Evolutionary conservation across 106 monocot species (phyloP).

Genomic region (Cymbidium sinense): DNA sequence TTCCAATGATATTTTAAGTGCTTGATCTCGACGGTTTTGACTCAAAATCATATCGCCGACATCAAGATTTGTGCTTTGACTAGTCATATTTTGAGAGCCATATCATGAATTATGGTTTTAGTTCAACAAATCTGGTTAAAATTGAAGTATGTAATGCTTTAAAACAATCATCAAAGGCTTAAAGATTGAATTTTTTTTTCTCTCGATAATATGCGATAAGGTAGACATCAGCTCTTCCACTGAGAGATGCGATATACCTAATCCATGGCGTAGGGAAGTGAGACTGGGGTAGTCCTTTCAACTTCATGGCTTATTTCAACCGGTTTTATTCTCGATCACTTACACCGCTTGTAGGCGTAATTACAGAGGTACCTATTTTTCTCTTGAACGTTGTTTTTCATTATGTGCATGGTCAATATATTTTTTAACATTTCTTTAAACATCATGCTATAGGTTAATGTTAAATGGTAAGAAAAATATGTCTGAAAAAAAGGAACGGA

Average conservation of each 20-base stretch:
- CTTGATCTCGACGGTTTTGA: no score
- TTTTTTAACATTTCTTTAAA: no score
- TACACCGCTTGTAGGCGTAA: conserved; percentile 35
- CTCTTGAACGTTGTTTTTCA: not conserved
- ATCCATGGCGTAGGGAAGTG: conserved; percentile 49
- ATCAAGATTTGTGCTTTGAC: no score
- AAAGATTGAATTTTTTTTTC: not conserved
- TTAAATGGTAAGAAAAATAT: not conserved
- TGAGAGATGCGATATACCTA: conserved; percentile 54
- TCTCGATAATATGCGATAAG: conserved; percentile 27
- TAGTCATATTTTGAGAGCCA: no score
- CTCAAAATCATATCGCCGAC: no score
- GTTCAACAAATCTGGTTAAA: not conserved
- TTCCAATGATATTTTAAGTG: no score
- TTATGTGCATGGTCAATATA: no score
- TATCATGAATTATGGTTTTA: not conserved
- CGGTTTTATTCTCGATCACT: conserved; percentile 38
- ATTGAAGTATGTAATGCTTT: not conserved
- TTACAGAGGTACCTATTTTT: conserved; percentile 48
- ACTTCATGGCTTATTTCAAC: no score
- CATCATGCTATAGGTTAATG: not conserved
- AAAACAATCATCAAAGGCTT: not conserved
- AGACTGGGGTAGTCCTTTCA: conserved; percentile 75
- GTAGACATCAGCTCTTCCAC: conserved; percentile 29
- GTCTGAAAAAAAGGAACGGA: not conserved